Conservation (phyloP, 2,329 filamentous ascomycete genomes). For the Malbranchea zuffiana region DNA sequence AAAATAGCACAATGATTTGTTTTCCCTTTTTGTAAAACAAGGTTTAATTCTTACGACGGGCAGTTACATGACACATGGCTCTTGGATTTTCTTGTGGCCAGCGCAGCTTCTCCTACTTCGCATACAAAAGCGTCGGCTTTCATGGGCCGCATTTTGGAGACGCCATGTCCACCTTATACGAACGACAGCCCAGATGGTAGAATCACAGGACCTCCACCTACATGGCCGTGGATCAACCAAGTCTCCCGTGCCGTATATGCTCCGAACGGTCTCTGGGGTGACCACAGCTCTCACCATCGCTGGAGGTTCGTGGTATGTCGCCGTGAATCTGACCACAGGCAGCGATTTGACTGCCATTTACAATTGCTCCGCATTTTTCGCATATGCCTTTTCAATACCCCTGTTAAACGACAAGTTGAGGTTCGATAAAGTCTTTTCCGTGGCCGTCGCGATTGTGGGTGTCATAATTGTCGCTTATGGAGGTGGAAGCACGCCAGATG, state of each 20-base stretch:
- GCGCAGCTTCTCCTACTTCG: constrained; percentile 69
- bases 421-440: constrained; percentile 74
- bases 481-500: constrained; percentile 51
- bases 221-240: constrained; percentile 28
- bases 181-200: constrained; percentile 72
- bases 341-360: constrained; percentile 96
- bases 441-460: constrained; percentile 74
- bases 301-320: constrained; percentile 89
- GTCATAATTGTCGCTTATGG: constrained; percentile 95
- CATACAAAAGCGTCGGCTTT: constrained; percentile 62
- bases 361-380: constrained; percentile 98
- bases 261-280: constrained; percentile 67
- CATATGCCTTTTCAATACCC: constrained; percentile 91
- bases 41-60: constrained; percentile 9
- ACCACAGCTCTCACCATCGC: constrained; percentile 81
- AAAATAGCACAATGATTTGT: background rate
- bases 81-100: constrained; percentile 85
- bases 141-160: constrained; percentile 80
- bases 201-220: constrained; percentile 62
- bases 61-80: constrained; percentile 82
- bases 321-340: constrained; percentile 83
- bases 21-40: constrained; percentile 3
- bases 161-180: constrained; percentile 53
- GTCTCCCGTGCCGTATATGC: constrained; percentile 59
- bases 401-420: constrained; percentile 75